These are phyloP conservation scores for Ceratocystis papillata DNA, from an alignment of 2,329 filamentous ascomycete species.

Conservation along the genomic window DNA sequence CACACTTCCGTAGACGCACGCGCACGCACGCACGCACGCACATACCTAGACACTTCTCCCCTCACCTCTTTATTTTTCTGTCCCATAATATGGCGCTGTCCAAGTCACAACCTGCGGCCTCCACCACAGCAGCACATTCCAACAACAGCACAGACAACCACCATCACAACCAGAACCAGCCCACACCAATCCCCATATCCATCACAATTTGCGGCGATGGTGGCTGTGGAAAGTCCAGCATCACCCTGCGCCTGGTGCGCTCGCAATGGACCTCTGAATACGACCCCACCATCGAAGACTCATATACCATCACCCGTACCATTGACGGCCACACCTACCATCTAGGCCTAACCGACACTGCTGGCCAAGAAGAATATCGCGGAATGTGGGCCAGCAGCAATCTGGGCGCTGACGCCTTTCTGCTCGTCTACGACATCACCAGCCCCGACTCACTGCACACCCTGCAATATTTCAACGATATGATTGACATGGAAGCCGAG, in stretches of 20 bases:
- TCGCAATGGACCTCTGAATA: constrained; percentile 78
- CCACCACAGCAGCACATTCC: constrained; percentile 1
- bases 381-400: constrained; percentile 76
- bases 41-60: not conserved
- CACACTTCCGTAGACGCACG: not conserved
- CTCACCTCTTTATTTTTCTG: not conserved
- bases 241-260: constrained; percentile 70
- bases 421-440: constrained; percentile 83
- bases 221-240: constrained; percentile 74
- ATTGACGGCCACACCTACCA: constrained; percentile 74
- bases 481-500: constrained; percentile 75
- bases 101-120: not conserved
- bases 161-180: constrained; percentile 10
- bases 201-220: constrained; percentile 83
- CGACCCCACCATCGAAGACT: constrained; percentile 73
- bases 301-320: constrained; percentile 68
- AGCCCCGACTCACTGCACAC: constrained; percentile 55
- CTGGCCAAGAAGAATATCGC: constrained; percentile 82
- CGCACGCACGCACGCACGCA: not conserved
- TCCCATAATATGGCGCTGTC: constrained; percentile 28
- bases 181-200: constrained; percentile 46
- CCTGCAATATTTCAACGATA: constrained; percentile 67
- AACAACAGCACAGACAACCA: constrained; percentile 1
- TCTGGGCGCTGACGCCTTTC: constrained; percentile 68
- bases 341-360: constrained; percentile 69